Conservation (phyloP, 2,329 filamentous ascomycete genomes). For the Chaetomium sp. region DNA sequence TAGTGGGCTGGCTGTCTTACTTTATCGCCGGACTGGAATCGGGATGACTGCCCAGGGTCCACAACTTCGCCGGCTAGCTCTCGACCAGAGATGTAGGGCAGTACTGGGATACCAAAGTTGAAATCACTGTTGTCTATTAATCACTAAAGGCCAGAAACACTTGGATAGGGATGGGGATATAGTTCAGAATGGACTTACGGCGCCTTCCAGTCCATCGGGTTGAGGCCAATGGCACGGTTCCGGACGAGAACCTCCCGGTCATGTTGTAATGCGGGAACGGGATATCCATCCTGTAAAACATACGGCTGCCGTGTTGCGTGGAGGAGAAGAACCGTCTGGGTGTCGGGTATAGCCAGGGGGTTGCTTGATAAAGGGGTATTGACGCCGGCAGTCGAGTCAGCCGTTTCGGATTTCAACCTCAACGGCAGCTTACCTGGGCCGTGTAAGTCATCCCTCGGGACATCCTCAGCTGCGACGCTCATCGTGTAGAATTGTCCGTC, state of each 20-base stretch:
- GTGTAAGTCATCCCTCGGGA: too few relatives aligned
- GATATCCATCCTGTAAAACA: conserved; percentile 24
- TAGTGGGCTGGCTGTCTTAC: conserved; percentile 26
- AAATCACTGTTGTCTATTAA: conserved; percentile 46
- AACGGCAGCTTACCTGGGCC: too few relatives aligned
- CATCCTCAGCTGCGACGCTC: too few relatives aligned
- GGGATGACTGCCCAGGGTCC: conserved; percentile 34
- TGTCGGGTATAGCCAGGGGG: conserved; percentile 16
- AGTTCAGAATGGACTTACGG: conserved; percentile 43
- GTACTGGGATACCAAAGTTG: conserved; percentile 60
- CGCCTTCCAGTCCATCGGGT: conserved; percentile 72
- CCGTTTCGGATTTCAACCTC: too few relatives aligned
- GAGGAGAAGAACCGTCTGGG: conserved; percentile 28
- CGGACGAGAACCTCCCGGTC: conserved; percentile 54
- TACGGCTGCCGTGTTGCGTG: conserved; percentile 28
- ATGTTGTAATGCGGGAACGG: conserved; percentile 23
- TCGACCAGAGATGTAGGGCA: conserved; percentile 63
- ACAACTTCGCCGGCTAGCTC: conserved; percentile 63
- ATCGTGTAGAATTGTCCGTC: too few relatives aligned
- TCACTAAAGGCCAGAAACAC: neutral
- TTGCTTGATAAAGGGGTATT: neutral
- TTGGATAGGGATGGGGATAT: neutral
- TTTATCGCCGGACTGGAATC: conserved; percentile 51
- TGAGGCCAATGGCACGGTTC: conserved; percentile 60
- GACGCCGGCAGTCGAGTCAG: too few relatives aligned